Evolutionary conservation across 2,329 filamentous ascomycete species (phyloP).

Genomic region (Fusarium marasasianum): DNA sequence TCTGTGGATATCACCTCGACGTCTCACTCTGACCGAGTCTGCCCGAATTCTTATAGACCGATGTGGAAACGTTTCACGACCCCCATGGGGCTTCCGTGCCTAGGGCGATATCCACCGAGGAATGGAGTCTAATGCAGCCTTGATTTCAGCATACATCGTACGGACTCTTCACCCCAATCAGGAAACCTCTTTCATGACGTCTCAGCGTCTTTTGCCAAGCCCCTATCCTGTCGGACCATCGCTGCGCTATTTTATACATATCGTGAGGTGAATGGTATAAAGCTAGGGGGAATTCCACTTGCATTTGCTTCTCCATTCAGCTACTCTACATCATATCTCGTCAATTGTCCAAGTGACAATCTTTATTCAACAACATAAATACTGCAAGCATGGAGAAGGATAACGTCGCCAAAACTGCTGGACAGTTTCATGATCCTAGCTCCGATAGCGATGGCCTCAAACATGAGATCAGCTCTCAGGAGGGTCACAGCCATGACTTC

Average conservation of each 20-base stretch:
- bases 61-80: constrained; percentile 6
- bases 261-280: constrained; percentile 12
- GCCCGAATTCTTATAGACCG: neutral
- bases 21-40: neutral
- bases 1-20: neutral
- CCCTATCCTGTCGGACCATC: constrained; percentile 16
- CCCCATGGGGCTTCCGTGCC: constrained; percentile 21
- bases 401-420: neutral
- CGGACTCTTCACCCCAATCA: neutral
- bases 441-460: constrained; percentile 30
- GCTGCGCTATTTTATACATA: constrained; percentile 11
- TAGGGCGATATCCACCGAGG: neutral
- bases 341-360: constrained; percentile 1
- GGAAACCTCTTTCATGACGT: constrained; percentile 13
- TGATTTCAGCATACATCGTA: neutral
- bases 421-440: constrained; percentile 18
- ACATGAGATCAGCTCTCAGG: constrained; percentile 1
- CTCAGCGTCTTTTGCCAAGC: neutral
- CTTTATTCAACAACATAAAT: neutral
- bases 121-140: constrained; percentile 12
- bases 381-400: constrained; percentile 18
- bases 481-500: constrained; percentile 28
- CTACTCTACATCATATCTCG: neutral
- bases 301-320: neutral
- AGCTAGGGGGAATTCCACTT: neutral